Base-by-base conservation (phyloP, 179 eudicot species). In the Silene vulgaris region DNA sequence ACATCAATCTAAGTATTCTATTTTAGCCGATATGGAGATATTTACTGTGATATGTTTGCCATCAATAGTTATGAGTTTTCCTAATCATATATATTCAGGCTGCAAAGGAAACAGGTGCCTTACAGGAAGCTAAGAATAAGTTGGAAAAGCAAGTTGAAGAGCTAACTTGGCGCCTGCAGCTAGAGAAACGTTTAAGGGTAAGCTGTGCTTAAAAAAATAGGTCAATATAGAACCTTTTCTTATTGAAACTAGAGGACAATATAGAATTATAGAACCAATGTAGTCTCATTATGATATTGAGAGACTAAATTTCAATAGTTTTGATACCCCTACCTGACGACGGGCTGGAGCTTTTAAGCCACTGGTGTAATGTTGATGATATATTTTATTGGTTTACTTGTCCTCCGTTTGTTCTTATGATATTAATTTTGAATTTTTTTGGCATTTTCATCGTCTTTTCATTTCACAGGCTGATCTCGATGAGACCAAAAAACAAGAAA, bases 81-180 rank as follows among this genome's bases (percentile, higher is more conserved):
- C 8, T 69, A 20, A 32, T 65, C 69, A 35, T 43, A 65, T 43
- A 65, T 72, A 60, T 78, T 68, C 80, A 93, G 98, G 95, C 91
- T 75, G 90, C 98, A 75, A 91, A 85, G 83, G 97, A 91, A 79
- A 82, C 91, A 28, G 90, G 89, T 57, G 92, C 89, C 64, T 87
- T 93, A 76, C 94, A 89, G 80, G 94, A 79, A 77, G 97, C 96
- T 71, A 92, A 92, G 76, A 82, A 61, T 74, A 88, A 79, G 80
- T 85, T 90, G 80, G 96, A 90, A 85, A 88, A 91, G 83, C 75
- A 91, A 87, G 92, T 91, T 80, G 90, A 93, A 79, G 92, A 93
- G 71, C 75, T 93, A 50, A 88, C 88, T 60, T 77, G 82, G 88
- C 87, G 79, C 68, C 80, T 91, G 73, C 83, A 89, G 82, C 82